These are phyloP conservation scores for Alectoria sarmentosa DNA, from an alignment of 495 filamentous ascomycete genomes.

Conservation along the genomic window DNA sequence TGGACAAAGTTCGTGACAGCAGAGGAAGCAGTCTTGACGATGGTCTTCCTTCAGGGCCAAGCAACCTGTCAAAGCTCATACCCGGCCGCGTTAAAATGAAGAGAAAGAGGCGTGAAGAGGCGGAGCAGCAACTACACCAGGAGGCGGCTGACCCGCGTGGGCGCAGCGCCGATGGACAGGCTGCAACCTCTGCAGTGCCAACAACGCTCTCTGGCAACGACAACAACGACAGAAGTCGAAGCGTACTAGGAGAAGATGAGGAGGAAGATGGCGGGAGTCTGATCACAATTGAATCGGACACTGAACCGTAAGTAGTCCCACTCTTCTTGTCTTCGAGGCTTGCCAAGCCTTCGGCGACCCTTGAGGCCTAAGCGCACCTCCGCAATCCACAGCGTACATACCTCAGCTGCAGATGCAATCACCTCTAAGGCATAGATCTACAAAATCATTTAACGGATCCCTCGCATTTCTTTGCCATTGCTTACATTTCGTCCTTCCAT, in stretches of 20 bases:
- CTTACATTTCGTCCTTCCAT: neutral
- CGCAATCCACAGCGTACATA: slow-evolving; percentile 1
- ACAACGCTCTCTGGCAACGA: slow-evolving; percentile 10
- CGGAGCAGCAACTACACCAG: slow-evolving; percentile 28
- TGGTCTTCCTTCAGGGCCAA: slow-evolving; percentile 21
- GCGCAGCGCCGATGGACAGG: slow-evolving; percentile 28
- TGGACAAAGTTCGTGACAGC: slow-evolving; percentile 38
- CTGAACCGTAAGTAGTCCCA: slow-evolving; percentile 52
- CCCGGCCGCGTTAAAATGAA: slow-evolving; percentile 43
- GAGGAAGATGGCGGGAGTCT: slow-evolving; percentile 48
- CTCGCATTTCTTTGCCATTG: neutral
- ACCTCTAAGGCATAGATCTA: neutral
- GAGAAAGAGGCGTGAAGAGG: slow-evolving; percentile 29
- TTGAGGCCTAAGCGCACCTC: slow-evolving; percentile 6
- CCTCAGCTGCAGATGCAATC: neutral
- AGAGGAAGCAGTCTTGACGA: slow-evolving; percentile 31
- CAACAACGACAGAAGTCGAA: slow-evolving; percentile 21
- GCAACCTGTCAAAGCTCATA: slow-evolving; percentile 44
- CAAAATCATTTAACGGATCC: neutral
- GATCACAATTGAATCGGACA: slow-evolving; percentile 63
- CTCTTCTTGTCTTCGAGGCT: slow-evolving; percentile 18
- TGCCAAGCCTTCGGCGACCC: slow-evolving; percentile 23
- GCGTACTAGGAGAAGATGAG: slow-evolving; percentile 35
- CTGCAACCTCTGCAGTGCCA: slow-evolving; percentile 21
- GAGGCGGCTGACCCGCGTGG: slow-evolving; percentile 33